phyloP scores from a whole-genome alignment of 495 filamentous ascomycete genomes.

The Paragyromitra xinjiangensis region DNA sequence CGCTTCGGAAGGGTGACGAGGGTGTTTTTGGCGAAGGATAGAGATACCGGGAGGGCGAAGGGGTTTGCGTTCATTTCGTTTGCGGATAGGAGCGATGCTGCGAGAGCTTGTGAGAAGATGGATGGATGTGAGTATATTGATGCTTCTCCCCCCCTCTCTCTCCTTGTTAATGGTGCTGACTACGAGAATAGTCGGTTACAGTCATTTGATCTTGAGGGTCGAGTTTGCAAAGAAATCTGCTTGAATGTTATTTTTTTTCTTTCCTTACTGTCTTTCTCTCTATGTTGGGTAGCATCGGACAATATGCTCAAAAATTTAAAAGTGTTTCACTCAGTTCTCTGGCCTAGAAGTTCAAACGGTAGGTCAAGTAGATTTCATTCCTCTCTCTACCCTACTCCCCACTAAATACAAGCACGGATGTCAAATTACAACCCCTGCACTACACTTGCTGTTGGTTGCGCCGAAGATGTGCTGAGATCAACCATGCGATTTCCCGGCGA shows the following conservation, averaged over 20 bases:
- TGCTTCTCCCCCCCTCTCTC: not conserved
- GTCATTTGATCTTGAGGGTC: slow-evolving; percentile 87
- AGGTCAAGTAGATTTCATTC: not conserved
- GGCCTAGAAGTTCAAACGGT: not conserved
- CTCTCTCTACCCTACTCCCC: not conserved
- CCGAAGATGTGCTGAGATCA: slow-evolving; percentile 51
- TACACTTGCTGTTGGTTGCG: slow-evolving; percentile 45
- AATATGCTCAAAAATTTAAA: slow-evolving; percentile 22
- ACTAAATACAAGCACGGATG: slow-evolving; percentile 36
- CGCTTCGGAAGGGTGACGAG: slow-evolving; percentile 91
- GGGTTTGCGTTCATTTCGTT: slow-evolving; percentile 99
- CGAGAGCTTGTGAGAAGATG: slow-evolving; percentile 94
- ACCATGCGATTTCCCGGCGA: slow-evolving; percentile 43
- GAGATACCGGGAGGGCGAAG: slow-evolving; percentile 93
- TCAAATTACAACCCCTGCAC: slow-evolving; percentile 51
- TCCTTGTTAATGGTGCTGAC: slow-evolving; percentile 51
- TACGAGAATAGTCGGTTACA: slow-evolving; percentile 74
- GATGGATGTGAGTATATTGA: slow-evolving; percentile 79
- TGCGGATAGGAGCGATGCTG: slow-evolving; percentile 84
- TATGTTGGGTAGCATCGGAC: slow-evolving; percentile 3
- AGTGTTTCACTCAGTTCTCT: slow-evolving; percentile 2
- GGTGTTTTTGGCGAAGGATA: slow-evolving; percentile 96
- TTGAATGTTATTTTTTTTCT: slow-evolving; percentile 31
- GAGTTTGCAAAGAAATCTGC: slow-evolving; percentile 88
- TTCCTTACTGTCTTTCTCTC: not conserved